Evolutionary conservation across 2,329 filamentous ascomycete genomes (phyloP).

Genomic region (Phyllosticta capitalensis): DNA sequence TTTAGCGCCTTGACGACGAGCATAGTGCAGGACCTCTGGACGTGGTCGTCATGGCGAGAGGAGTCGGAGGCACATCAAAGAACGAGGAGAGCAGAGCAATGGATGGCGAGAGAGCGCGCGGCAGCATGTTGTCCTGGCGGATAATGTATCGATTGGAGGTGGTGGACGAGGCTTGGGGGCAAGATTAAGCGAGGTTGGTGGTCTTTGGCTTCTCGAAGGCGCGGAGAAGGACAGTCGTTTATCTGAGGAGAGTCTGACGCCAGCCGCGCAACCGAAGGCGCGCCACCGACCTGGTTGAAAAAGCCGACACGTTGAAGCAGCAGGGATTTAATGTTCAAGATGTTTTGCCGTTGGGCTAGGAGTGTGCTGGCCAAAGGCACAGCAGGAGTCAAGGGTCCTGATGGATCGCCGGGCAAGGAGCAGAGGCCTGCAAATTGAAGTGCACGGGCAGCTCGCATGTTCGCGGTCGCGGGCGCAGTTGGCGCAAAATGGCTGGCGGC

Average conservation of each 20-base stretch:
- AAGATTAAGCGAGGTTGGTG: conserved; percentile 5
- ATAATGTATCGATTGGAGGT: not conserved
- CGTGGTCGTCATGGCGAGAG: not conserved
- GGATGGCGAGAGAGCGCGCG: not conserved
- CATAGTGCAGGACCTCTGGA: conserved; percentile 41
- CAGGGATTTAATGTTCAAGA: not conserved
- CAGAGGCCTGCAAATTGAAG: not conserved
- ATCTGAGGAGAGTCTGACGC: not conserved
- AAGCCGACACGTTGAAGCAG: not conserved
- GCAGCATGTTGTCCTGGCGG: not conserved
- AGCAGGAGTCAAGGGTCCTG: not conserved
- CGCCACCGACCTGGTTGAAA: not conserved
- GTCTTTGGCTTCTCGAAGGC: not conserved
- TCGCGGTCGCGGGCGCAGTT: not conserved
- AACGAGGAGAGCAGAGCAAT: not conserved
- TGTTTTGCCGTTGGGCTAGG: not conserved
- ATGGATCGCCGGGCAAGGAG: not conserved
- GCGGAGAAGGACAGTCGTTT: not conserved
- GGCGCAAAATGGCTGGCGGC: not conserved
- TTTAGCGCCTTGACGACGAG: conserved; percentile 56
- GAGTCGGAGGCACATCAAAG: not conserved
- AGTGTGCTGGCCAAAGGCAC: not conserved
- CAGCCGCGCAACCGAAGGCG: not conserved
- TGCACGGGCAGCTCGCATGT: not conserved
- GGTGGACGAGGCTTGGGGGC: not conserved